Base-by-base conservation (phyloP, 2,329 filamentous ascomycete species). In the Cercospora nicotianae region DNA sequence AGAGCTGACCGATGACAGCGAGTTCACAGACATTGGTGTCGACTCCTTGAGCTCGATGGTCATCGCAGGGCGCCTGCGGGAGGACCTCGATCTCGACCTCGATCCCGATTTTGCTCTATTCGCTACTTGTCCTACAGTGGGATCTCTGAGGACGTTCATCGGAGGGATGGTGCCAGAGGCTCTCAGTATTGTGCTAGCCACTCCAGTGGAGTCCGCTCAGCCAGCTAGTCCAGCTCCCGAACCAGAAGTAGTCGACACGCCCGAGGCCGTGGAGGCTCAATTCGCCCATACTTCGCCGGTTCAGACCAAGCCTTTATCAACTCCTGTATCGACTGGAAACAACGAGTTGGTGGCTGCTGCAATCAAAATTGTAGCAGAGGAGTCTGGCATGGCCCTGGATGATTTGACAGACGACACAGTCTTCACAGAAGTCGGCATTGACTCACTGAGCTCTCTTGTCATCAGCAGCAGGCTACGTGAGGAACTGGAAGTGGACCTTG, bases 351-450 rank as follows among this genome's bases (percentile, higher is more conserved):
- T 64, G 13, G 10, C 31, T 23, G 51, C 45, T 26, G 62, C 51
- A 7, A 20, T 65, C 10, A 20, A 55, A 6, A 75, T 77, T 55
- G 73, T 78, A 42, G 57, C 74, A 6, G 72, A 77, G 59, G 77
- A 77, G 60, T 74, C 63, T 61, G 77, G 76, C 3, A 30, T 77
- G 23, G 72, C 70, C 23, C 33, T 73, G 1, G 66, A 63, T 12
- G 75, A 75, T 26, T 64, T 78, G 18, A 76, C 70, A 20, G 72
- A 75, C 23, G 70, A 72, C 18, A 68, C 70, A 18, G 63, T 30
- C 33, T 75, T 78, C 60, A 67, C 67, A 9, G 76, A 78, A 39
- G 45, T 73, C 23, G 76, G 77, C 13, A 67, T 78, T 18, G 76
- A 78, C 67, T 76, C 75, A 55, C 68, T 78, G 5, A 61, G 76